Conservation (phyloP, 2,329 filamentous ascomycete species). For the Verticillium albo-atrum region DNA sequence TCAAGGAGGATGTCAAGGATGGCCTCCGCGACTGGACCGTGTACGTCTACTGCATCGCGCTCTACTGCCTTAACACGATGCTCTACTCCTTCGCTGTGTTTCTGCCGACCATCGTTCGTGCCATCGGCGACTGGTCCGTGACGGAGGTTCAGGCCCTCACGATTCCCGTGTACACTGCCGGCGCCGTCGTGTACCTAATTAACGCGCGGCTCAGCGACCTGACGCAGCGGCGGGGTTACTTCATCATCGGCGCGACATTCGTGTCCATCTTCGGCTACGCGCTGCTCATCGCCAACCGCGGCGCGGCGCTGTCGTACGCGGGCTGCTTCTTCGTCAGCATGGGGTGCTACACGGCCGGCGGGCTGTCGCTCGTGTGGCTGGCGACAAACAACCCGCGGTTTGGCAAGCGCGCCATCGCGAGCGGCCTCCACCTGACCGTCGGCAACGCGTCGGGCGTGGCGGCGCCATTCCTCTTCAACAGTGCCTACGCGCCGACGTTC, state of each 20-base stretch:
- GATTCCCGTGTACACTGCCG: slow-evolving; percentile 62
- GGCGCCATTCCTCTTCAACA: slow-evolving; percentile 52
- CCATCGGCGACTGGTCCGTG: slow-evolving; percentile 50
- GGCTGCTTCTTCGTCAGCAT: slow-evolving; percentile 52
- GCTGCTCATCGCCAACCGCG: slow-evolving; percentile 50
- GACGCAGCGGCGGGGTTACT: slow-evolving; percentile 51
- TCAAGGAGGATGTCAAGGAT: slow-evolving; percentile 50
- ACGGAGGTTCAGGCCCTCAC: slow-evolving; percentile 62
- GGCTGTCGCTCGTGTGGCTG: slow-evolving; percentile 32
- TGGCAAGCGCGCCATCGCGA: slow-evolving; percentile 59
- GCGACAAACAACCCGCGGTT: slow-evolving; percentile 58
- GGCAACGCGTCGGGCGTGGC: slow-evolving; percentile 63
- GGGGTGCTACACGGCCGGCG: slow-evolving; percentile 37
- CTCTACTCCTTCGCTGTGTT: slow-evolving; percentile 66
- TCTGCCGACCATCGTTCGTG: slow-evolving; percentile 59
- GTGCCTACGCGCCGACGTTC: slow-evolving; percentile 25
- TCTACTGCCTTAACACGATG: slow-evolving; percentile 61
- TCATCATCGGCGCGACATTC: slow-evolving; percentile 43
- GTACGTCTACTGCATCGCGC: slow-evolving; percentile 54
- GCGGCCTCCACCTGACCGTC: slow-evolving; percentile 56
- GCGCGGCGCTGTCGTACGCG: slow-evolving; percentile 56
- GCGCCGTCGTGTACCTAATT: slow-evolving; percentile 55
- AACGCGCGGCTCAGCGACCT: slow-evolving; percentile 56
- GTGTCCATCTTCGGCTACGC: slow-evolving; percentile 53
- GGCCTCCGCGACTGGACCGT: slow-evolving; percentile 61